Percentiles rank a stretch among this genome's conserved stretches.
Evolutionary conservation across 257 asterid species (phyloP).

Genomic region (Eucommia ulmoides): DNA sequence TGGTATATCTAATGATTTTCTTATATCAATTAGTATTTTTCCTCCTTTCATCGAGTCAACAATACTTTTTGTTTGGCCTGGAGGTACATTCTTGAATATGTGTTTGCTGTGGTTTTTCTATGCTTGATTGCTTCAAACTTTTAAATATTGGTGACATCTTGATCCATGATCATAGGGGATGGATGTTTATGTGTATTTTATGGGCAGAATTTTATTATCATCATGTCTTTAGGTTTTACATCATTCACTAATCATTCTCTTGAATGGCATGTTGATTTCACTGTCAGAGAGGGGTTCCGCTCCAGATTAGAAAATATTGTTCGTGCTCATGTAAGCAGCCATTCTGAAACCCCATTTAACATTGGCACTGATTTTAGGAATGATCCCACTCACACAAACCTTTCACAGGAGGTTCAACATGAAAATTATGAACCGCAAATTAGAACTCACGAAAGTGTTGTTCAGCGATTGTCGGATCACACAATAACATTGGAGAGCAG

Average conservation of each 20-base stretch:
- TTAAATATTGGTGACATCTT: too few species aligned
- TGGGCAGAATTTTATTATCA: too few species aligned
- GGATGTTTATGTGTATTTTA: too few species aligned
- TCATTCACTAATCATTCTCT: too few species aligned
- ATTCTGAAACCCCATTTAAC: constrained; percentile 32
- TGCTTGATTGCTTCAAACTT: too few species aligned
- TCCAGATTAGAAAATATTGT: constrained; percentile 66
- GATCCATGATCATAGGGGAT: too few species aligned
- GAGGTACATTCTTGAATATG: too few species aligned
- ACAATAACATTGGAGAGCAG: constrained; percentile 25
- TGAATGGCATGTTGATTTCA: constrained; percentile 13
- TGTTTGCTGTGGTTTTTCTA: too few species aligned
- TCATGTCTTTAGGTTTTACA: not conserved
- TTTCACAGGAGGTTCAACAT: constrained; percentile 36
- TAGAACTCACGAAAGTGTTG: constrained; percentile 22
- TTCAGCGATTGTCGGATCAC: constrained; percentile 29
- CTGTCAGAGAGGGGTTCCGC: constrained; percentile 78
- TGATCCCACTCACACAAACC: constrained; percentile 32
- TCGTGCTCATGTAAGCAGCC: constrained; percentile 69
- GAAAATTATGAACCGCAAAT: constrained; percentile 28
- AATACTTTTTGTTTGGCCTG: too few species aligned
- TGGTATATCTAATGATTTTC: too few species aligned
- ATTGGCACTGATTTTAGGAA: constrained; percentile 32
- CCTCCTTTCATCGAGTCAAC: too few species aligned
- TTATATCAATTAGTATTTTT: too few species aligned